Evolutionary conservation across 805 yeast genomes (phyloP), one percentile per base, ranked within the genome.

Genomic region (Saccharomycopsis capsularis): DNA sequence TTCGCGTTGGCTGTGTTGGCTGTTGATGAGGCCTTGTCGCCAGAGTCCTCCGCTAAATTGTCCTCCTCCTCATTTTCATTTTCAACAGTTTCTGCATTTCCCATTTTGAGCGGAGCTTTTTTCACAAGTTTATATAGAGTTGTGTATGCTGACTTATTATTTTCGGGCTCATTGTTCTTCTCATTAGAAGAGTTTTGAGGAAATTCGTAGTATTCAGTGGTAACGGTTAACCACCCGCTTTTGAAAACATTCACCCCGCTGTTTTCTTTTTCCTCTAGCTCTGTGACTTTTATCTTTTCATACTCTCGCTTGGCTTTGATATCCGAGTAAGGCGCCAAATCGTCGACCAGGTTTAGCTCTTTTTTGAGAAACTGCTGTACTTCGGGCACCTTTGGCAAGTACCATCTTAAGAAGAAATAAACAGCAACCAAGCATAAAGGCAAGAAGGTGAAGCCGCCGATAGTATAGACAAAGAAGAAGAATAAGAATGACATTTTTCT

Each of bases 191-290:
- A 37, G n/a, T 48, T 44, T 30, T 48, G 50, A 4, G 54, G 50
- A 64, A 75, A 69, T 50, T 73, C 68, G 65, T 83, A 71, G 60
- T 82, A 85, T 55, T 85, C 91, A 52, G 79, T 81, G 0, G 95
- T 85, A n/a, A 90, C 90, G 2, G 83, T 78, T 2, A 88, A 66
- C 95, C 95, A 86, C 6, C 95, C 96, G 9, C 78, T 68, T 60
- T 74, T 77, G 56, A 65, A 74, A 0, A 87, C 75, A 23, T 79
- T 78, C 1, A 83, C 76, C 2, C 93, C 95, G 0, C 76, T 62
- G n/a, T 71, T 68, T 36, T 67, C 64, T 11, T 66, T 64, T 56
- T 85, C 90, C 49, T 82, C 81, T n/a, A 83, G 58, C 52, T 76
- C 81, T 0, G 85, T 85, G 3, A 82, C 79, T 54, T 74, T 79